Conservation (phyloP, 192 early-diverging fungal genomes). For the Dissophora ornata region DNA sequence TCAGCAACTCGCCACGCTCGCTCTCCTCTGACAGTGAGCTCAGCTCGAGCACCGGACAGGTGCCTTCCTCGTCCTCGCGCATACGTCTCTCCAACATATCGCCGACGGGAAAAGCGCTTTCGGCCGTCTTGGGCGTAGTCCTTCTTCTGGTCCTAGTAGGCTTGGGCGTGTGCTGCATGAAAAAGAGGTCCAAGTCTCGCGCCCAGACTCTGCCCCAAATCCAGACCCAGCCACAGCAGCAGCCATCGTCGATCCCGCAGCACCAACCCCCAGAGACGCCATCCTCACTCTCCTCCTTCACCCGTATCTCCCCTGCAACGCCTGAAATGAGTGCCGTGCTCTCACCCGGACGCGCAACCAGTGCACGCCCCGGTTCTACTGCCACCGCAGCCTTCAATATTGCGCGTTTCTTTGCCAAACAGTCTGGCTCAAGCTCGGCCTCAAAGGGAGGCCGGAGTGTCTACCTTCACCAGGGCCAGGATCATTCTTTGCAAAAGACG, state of each 20-base stretch:
- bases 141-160: neutral
- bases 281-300: conserved; percentile 29
- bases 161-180: neutral
- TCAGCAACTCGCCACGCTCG: too few species aligned
- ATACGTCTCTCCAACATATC: neutral
- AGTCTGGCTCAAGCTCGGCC: neutral
- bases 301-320: conserved; percentile 19
- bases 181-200: neutral
- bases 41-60: neutral
- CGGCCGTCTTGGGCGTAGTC: conserved; percentile 3
- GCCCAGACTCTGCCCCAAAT: neutral
- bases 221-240: conserved; percentile 7
- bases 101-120: conserved; percentile 1
- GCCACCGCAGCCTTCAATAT: conserved; percentile 13
- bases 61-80: neutral
- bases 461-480: conserved; percentile 5
- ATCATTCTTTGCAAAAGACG: conserved; percentile 14
- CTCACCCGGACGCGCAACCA: neutral
- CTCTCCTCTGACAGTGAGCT: neutral
- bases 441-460: neutral
- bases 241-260: neutral
- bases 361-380: neutral
- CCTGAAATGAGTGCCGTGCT: conserved; percentile 18
- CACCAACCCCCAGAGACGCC: conserved; percentile 5
- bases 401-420: conserved; percentile 24